Conservation (phyloP, 163 green algal genomes). For the Scenedesmus sp. region DNA sequence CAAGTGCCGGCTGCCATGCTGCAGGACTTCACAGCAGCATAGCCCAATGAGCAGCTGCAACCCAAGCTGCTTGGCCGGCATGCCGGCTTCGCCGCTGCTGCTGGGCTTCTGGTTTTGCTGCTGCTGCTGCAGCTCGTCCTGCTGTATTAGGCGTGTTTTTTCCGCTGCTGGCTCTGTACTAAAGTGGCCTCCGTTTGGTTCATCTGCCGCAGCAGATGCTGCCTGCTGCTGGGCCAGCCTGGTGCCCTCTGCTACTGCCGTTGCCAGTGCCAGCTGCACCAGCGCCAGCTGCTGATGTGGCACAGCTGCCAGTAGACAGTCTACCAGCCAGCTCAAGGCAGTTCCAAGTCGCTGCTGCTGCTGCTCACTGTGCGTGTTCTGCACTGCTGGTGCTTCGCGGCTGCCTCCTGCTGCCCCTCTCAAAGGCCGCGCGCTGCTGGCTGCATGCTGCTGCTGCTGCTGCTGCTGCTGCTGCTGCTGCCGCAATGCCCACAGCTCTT, state of each 20-base stretch:
- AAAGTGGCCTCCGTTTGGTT: neutral
- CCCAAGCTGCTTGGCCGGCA: neutral
- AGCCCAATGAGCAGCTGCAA: neutral
- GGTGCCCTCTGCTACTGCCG: neutral
- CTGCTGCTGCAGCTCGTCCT: conserved; percentile 15
- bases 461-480: no score
- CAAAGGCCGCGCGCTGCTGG: neutral
- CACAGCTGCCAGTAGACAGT: conserved; percentile 18
- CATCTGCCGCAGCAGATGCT: neutral
- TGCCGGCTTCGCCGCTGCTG: neutral
- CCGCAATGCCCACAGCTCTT: conserved; percentile 2
- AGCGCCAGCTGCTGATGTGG: conserved; percentile 14
- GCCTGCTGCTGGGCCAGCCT: neutral
- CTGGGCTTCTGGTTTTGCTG: neutral
- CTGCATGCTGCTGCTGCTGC: conserved; percentile 12
- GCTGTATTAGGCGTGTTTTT: neutral
- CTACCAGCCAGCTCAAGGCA: conserved; percentile 9
- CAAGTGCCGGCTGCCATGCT: neutral
- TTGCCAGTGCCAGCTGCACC: conserved; percentile 22
- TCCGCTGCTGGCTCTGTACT: neutral
- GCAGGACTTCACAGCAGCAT: conserved; percentile 27
- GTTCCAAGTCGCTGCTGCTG: conserved; percentile 2
- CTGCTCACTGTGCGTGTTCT: neutral
- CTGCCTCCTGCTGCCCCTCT: neutral
- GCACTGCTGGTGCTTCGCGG: neutral